Evolutionary conservation across 2,329 filamentous ascomycete genomes (phyloP).

Genomic region (Pyrenophora graminea): DNA sequence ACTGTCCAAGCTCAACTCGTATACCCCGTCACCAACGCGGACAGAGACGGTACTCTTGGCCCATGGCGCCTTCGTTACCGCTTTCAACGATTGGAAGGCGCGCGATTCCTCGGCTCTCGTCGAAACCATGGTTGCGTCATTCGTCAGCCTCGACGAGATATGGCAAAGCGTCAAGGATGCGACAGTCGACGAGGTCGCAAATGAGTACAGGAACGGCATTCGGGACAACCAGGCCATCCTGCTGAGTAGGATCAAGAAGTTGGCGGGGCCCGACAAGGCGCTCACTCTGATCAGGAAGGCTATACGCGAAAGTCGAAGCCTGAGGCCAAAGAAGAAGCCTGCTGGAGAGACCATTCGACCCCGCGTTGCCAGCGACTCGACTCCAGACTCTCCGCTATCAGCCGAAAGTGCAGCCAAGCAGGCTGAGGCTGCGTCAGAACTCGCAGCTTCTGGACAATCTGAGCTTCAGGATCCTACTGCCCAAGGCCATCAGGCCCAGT

Average conservation of each 20-base stretch:
- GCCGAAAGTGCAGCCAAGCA: slow-evolving; percentile 45
- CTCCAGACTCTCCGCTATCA: slow-evolving; percentile 31
- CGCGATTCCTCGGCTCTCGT: slow-evolving; percentile 77
- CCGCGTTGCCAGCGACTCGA: slow-evolving; percentile 60
- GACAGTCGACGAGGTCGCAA: slow-evolving; percentile 71
- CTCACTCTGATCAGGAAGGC: slow-evolving; percentile 75
- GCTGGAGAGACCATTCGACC: slow-evolving; percentile 70
- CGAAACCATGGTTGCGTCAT: slow-evolving; percentile 84
- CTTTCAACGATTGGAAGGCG: slow-evolving; percentile 83
- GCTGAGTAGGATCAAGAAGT: slow-evolving; percentile 76
- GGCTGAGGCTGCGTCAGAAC: slow-evolving; percentile 38
- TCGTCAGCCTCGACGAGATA: slow-evolving; percentile 81
- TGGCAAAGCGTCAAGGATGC: slow-evolving; percentile 82
- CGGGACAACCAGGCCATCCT: slow-evolving; percentile 79
- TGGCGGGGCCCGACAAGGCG: slow-evolving; percentile 72
- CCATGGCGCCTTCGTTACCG: slow-evolving; percentile 75
- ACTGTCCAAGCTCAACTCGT: slow-evolving; percentile 68
- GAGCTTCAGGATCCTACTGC: slow-evolving; percentile 14
- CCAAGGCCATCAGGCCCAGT: slow-evolving; percentile 46
- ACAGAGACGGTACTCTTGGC: slow-evolving; percentile 67
- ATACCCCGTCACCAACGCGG: slow-evolving; percentile 66
- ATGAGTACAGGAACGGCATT: slow-evolving; percentile 79
- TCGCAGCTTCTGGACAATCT: slow-evolving; percentile 28
- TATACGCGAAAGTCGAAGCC: slow-evolving; percentile 70
- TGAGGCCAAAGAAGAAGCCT: slow-evolving; percentile 66